Conservation (phyloP, 768 basidiomycete species). For the Rhizopogon vulgaris region DNA sequence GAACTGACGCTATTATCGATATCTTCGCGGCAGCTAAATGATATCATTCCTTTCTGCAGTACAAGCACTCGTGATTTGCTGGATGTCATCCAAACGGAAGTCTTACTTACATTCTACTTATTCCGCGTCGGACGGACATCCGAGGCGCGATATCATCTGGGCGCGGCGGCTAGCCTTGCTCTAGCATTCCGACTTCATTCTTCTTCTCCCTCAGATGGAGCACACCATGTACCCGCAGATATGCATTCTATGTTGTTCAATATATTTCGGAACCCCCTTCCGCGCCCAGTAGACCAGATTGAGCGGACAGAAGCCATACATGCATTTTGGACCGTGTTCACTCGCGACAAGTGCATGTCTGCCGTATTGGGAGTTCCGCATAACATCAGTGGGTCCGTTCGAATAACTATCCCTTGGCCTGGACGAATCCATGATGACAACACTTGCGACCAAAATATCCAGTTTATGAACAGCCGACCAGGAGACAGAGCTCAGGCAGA, state of each 20-base stretch:
- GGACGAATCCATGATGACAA: constrained; percentile 5
- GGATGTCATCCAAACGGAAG: constrained; percentile 53
- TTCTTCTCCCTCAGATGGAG: background rate
- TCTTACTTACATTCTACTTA: constrained; percentile 64
- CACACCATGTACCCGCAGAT: background rate
- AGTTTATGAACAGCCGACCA: constrained; percentile 16
- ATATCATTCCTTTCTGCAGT: constrained; percentile 35
- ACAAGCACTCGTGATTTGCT: constrained; percentile 34
- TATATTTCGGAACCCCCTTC: constrained; percentile 14
- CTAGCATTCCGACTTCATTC: constrained; percentile 43
- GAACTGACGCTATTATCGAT: constrained; percentile 41
- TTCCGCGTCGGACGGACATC: constrained; percentile 52
- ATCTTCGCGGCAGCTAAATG: constrained; percentile 40
- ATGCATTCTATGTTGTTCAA: background rate
- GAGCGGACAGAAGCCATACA: constrained; percentile 33
- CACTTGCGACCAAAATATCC: background rate
- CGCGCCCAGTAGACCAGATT: constrained; percentile 22
- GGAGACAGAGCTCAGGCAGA: background rate
- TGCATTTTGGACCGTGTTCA: constrained; percentile 33
- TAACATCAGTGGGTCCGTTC: constrained; percentile 18
- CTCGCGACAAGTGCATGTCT: constrained; percentile 28
- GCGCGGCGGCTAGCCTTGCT: constrained; percentile 40
- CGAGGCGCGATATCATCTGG: constrained; percentile 54
- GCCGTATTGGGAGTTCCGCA: constrained; percentile 24
- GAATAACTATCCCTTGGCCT: constrained; percentile 40